Base-by-base conservation (phyloP, 768 basidiomycete genomes). In the Guyanaporus albipodus region DNA sequence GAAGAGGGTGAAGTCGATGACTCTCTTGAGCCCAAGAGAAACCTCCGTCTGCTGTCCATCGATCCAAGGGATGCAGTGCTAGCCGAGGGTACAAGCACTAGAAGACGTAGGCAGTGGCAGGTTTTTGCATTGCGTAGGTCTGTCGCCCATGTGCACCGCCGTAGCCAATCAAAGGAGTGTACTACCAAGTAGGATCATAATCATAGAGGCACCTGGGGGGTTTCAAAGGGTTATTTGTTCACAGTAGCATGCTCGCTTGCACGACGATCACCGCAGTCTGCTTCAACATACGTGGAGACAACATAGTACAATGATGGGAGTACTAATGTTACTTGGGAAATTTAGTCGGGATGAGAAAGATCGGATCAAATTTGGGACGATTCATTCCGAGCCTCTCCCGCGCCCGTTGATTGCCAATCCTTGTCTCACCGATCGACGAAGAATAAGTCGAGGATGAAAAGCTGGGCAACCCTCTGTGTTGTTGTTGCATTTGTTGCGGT, bases 1-100 rank as follows among this genome's bases (percentile, higher is more conserved):
- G 86, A 87, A 63, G 89, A 89, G 47, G 82, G 77, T 3, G 87
- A 89, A 61, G 78, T 82, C 12, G 89, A 92, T 57, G 83, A 91
- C 59, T 82, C 85, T 12, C 70, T 69, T 4, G 83, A 85, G 35
- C 59, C 61, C 32, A 67, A 71, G 12, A 72, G 89, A 54, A 68
- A 70, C 34, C 77, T 87, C 18, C 70, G 78, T 44, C 73, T 85
- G 42, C 57, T 85, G 29, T 67, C 72, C 10, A 66, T 83, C 43
- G 58, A 73, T 24, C 70, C 73, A 32, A 72, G 79, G 46, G 64
- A 66, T 38, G 47, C 59, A 48, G n/a, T n/a, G n/a, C 46, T 49
- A 22, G 45, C 58, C 28, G 59, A 68, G 41, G 63, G 69, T 46
- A 42, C 60, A 28, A 67, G 61, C 48, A 68, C 73, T 7, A 70